Base-by-base conservation (phyloP, 2,329 filamentous ascomycete genomes). In the Epichloe hybrida region DNA sequence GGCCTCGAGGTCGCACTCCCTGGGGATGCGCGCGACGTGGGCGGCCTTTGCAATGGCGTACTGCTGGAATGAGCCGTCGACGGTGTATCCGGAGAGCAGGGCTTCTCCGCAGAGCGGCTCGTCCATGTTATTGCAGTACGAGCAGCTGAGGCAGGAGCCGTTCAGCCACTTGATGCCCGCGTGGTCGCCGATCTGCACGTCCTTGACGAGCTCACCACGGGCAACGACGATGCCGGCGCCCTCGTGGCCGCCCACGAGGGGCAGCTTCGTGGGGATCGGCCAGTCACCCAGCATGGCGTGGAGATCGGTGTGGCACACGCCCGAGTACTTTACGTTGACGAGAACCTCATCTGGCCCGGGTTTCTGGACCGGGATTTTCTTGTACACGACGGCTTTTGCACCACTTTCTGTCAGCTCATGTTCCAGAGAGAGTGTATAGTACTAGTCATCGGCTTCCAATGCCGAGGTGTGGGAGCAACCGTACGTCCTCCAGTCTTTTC, bases 111-210 rank as follows among this genome's bases (percentile, higher is more conserved):
- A 97, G 5, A 95, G 82, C 3, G 88, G 84, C 72, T 96, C 90
- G 59, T 95, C 86, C 46, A 79, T 68, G 59, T 81, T 76, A 64
- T 84, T 81, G 73, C 90, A 96, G 77, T 87, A 95, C 59, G 81
- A 76, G 72, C 90, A 97, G 56, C 75, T 68, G 55, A 95, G 74
- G 69, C 91, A 96, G 45, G 85, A 84, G 56, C 88, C 86, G 69
- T 95, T 93, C 63, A 96, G 75, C 89, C 89, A 96, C 74, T 88
- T 95, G 69, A 97, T 79, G 64, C 91, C 91, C 54, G 82, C 91
- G 61, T 88, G 74, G 63, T 95, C 88, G 59, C 90, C 90, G 60
- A 95, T 74, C 65, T 88, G 72, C 54, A 95, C 71, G 59, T 93
- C 87, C 3, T 76, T 71, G 56, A 93, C 88, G 37, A 94, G 77